Evolutionary conservation across 768 basidiomycete genomes (phyloP).

Genomic region (Mycena chlorophos): DNA sequence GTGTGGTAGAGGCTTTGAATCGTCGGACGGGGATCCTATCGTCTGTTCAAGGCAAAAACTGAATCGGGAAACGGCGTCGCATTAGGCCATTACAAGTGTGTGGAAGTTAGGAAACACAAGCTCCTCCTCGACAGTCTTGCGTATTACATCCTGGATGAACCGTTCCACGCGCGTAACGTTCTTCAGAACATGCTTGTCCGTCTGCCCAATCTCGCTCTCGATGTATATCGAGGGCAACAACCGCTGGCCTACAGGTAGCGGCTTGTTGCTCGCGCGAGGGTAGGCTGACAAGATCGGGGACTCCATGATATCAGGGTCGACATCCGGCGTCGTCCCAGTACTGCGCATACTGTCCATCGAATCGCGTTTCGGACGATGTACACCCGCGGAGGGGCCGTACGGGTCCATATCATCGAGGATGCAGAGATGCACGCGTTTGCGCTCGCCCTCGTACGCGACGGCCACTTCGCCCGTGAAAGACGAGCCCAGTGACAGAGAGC

Average conservation of each 20-base stretch:
- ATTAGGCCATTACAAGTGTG: constrained; percentile 54
- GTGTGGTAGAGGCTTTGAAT: too few species aligned
- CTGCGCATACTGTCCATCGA: constrained; percentile 34
- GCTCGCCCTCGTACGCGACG: constrained; percentile 87
- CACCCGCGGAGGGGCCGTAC: constrained; percentile 65
- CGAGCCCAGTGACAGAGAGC: constrained; percentile 84
- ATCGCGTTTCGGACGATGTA: constrained; percentile 50
- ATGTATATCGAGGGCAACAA: constrained; percentile 86
- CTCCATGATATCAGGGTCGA: constrained; percentile 44
- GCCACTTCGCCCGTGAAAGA: constrained; percentile 87
- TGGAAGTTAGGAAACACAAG: constrained; percentile 96
- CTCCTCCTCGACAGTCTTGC: constrained; percentile 94
- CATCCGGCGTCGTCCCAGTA: constrained; percentile 52
- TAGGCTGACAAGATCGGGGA: constrained; percentile 34
- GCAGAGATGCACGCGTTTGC: constrained; percentile 80
- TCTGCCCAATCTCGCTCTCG: constrained; percentile 95
- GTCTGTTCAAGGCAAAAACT: too few species aligned
- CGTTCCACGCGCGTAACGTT: constrained; percentile 94
- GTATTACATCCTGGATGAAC: constrained; percentile 93
- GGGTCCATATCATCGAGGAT: constrained; percentile 87
- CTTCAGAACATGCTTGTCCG: constrained; percentile 92
- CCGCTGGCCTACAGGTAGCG: constrained; percentile 77
- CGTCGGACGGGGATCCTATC: too few species aligned
- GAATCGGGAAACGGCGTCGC: too few species aligned
- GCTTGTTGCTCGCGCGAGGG: constrained; percentile 52